phyloP scores from a whole-genome alignment of 306 rosid species.

The Lotus japonicus region DNA sequence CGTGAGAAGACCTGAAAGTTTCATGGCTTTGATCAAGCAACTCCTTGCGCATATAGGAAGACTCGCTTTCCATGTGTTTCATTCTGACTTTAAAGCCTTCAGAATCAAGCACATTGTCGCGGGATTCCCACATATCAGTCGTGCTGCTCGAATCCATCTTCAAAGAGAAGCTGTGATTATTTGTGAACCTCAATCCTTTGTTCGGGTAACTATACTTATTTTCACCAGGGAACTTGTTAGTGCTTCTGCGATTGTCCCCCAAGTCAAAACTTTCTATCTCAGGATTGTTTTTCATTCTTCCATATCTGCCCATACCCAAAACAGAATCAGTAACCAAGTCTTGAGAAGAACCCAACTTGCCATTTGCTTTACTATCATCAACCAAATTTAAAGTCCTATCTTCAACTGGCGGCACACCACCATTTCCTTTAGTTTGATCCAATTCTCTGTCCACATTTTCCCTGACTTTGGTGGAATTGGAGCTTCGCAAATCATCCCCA shows the following conservation, averaged over 20 bases:
- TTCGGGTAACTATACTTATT: conserved; percentile 38
- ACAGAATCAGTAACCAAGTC: conserved; percentile 19
- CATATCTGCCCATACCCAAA: conserved; percentile 29
- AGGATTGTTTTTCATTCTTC: conserved; percentile 19
- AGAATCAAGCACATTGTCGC: conserved; percentile 45
- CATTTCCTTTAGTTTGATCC: conserved; percentile 33
- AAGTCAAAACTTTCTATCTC: conserved; percentile 24
- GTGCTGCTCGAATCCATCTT: conserved; percentile 37
- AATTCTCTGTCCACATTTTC: conserved; percentile 30
- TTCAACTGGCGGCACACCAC: conserved; percentile 18
- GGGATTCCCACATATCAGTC: conserved; percentile 48
- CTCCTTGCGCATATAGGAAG: conserved; percentile 54
- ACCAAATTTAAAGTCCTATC: conserved; percentile 27
- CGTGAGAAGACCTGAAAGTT: conserved; percentile 38
- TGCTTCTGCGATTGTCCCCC: conserved; percentile 22
- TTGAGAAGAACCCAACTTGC: conserved; percentile 26
- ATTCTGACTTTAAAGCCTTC: conserved; percentile 41
- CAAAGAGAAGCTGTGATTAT: conserved; percentile 39
- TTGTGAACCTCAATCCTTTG: conserved; percentile 39
- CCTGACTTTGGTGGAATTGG: conserved; percentile 41
- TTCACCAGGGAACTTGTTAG: conserved; percentile 14
- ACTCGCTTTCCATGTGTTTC: conserved; percentile 45
- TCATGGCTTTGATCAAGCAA: conserved; percentile 30
- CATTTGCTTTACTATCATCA: conserved; percentile 21
- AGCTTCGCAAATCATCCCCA: conserved; percentile 41